Percentiles rank a stretch among this genome's conserved stretches.
Conservation (phyloP, 257 asterid species). For the Solanum etuberosum region DNA sequence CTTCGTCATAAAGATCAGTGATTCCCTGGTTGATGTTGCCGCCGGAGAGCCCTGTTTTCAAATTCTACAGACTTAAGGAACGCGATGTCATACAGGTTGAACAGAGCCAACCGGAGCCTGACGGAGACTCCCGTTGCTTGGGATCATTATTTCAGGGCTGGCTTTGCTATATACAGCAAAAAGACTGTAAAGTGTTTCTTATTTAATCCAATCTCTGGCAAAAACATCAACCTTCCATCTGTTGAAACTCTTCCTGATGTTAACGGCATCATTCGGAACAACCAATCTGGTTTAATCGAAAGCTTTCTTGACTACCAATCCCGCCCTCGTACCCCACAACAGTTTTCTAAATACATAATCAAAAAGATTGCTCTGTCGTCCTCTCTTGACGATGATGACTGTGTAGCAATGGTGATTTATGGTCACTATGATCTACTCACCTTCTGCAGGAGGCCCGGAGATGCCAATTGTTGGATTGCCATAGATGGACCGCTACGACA, state of each 20-base stretch:
- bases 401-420: background rate
- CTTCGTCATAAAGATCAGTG: background rate
- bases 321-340: background rate
- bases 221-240: background rate
- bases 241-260: background rate
- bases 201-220: background rate
- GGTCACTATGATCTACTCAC: background rate
- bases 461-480: background rate
- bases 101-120: background rate
- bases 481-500: background rate
- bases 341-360: background rate
- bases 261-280: background rate
- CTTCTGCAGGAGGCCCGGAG: background rate
- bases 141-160: too few species aligned
- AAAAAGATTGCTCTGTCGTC: background rate
- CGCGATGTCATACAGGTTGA: background rate
- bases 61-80: background rate
- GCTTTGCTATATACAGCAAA: too few species aligned
- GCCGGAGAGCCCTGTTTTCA: background rate
- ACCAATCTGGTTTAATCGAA: background rate
- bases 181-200: too few species aligned
- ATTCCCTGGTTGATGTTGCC: background rate
- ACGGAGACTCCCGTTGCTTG: background rate
- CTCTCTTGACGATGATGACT: background rate
- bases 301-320: background rate